These are phyloP conservation scores for Zygoascus flipseniorum DNA, from an alignment of 805 yeast species.

Conservation along the genomic window DNA sequence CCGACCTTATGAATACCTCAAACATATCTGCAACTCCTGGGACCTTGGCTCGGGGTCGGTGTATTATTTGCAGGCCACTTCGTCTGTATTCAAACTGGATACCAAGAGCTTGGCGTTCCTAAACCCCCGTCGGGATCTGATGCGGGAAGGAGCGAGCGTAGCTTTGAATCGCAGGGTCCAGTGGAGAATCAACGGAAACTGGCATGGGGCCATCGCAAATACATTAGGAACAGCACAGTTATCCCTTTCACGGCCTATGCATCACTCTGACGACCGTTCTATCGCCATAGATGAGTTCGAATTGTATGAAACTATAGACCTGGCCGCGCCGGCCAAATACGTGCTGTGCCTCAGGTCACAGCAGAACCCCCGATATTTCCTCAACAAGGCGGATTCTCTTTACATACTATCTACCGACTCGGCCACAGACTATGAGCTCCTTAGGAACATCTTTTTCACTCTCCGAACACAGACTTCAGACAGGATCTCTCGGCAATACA, in stretches of 20 bases:
- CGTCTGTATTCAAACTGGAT: constrained; percentile 18
- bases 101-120: constrained; percentile 24
- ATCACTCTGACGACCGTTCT: background rate
- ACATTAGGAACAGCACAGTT: background rate
- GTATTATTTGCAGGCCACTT: constrained; percentile 16
- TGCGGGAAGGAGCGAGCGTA: constrained; percentile 11
- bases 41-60: constrained; percentile 4
- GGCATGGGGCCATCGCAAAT: background rate
- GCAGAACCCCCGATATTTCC: constrained; percentile 12
- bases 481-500: background rate
- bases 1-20: constrained; percentile 18
- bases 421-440: constrained; percentile 19
- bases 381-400: constrained; percentile 14
- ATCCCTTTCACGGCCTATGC: background rate
- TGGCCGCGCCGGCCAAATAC: constrained; percentile 15
- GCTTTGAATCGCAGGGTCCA: background rate
- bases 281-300: background rate
- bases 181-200: background rate
- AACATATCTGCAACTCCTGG: constrained; percentile 17
- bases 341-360: constrained; percentile 20
- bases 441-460: constrained; percentile 24
- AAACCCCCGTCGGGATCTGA: constrained; percentile 26
- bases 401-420: constrained; percentile 19
- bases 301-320: background rate
- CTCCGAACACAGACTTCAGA: constrained; percentile 16